These are phyloP conservation scores for Cyberlindnera meyerae DNA, from an alignment of 805 yeast genomes.

Conservation along the genomic window DNA sequence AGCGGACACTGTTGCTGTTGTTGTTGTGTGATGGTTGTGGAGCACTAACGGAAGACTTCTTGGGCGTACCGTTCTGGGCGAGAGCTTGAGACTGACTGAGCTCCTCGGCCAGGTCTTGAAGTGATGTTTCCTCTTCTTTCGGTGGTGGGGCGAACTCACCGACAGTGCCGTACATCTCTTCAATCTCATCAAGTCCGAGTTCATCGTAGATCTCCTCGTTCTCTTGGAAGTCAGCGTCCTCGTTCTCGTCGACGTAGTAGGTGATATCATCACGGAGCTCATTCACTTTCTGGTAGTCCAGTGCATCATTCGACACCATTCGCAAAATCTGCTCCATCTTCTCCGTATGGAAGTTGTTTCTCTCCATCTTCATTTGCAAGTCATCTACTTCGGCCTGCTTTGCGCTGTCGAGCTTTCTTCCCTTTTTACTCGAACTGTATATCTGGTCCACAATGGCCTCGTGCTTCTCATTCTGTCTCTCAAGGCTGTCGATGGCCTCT, in stretches of 20 bases:
- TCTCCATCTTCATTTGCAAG: slow-evolving; percentile 54
- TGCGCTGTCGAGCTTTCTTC: slow-evolving; percentile 43
- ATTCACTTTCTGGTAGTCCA: slow-evolving; percentile 73
- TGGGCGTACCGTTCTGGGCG: slow-evolving; percentile 7
- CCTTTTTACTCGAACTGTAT: slow-evolving; percentile 47
- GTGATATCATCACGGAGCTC: slow-evolving; percentile 83
- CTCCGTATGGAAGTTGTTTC: slow-evolving; percentile 74
- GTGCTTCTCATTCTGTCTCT: slow-evolving; percentile 70
- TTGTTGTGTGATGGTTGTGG: slow-evolving; percentile 3
- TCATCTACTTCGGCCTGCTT: slow-evolving; percentile 59
- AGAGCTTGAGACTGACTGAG: too few relatives aligned
- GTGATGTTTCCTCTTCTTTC: slow-evolving; percentile 10
- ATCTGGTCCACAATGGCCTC: slow-evolving; percentile 66
- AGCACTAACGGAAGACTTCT: slow-evolving; percentile 5
- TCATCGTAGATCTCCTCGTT: slow-evolving; percentile 91
- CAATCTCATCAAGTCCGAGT: slow-evolving; percentile 60
- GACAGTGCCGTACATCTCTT: slow-evolving; percentile 48
- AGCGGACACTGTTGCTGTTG: not conserved
- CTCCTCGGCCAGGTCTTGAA: slow-evolving; percentile 6
- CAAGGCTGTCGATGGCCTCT: slow-evolving; percentile 70
- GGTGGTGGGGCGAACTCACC: slow-evolving; percentile 31
- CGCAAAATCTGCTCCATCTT: slow-evolving; percentile 75
- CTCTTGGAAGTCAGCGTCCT: slow-evolving; percentile 88
- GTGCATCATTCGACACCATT: slow-evolving; percentile 70
- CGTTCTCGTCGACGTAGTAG: slow-evolving; percentile 90